Base-by-base conservation (phyloP, 2,329 filamentous ascomycete species). In the Aspergillus transmontanensis region DNA sequence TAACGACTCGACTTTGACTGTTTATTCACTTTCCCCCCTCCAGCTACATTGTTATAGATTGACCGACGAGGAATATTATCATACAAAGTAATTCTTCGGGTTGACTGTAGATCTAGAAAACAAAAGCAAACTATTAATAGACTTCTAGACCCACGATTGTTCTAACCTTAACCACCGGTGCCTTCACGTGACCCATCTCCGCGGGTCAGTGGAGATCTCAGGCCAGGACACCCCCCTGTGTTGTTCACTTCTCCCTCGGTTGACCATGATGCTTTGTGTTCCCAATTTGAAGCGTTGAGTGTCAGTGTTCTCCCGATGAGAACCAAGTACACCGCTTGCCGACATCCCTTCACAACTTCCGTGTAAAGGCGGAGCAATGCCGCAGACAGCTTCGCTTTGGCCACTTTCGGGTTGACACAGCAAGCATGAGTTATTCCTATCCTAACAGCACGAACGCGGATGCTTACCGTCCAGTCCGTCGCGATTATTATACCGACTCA, bases 401-500 rank as follows among this genome's bases (percentile, higher is more conserved):
- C 60, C 57, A 60, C 66, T 57, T 57, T 58, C 32, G 62, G 60
- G 57, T 60, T 63, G 61, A 64, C 55, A 63, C 58, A 57, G 50
- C 63, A 60, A 70, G 64, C 51, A 78, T 78, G 76, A 78, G 71
- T 63, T 77, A 78, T 69, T 70, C 73, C 30, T 77, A 77, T 59
- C 59, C 71, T 57, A 72, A 68, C 32, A 69, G 62, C 58, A 63
- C 68, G n/a, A 66, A 70, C 61, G 65, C 68, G 50, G 65, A 68
- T 61, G 66, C 71, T 21, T 72, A 72, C 54, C 74, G 70, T 32
- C 71, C 70, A 2, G 70, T 68, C 11, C 69, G 66, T 55, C 66
- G 63, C 21, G 59, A 64, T n/a, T 32, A 61, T 54, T 59, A 59
- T 11, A 50, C 61, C 21, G 63, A 66, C 46, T 59, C 66, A 1